Evolutionary conservation across 805 yeast genomes (phyloP).

Genomic region (Hanseniaspora pseudoguilliermondii): DNA sequence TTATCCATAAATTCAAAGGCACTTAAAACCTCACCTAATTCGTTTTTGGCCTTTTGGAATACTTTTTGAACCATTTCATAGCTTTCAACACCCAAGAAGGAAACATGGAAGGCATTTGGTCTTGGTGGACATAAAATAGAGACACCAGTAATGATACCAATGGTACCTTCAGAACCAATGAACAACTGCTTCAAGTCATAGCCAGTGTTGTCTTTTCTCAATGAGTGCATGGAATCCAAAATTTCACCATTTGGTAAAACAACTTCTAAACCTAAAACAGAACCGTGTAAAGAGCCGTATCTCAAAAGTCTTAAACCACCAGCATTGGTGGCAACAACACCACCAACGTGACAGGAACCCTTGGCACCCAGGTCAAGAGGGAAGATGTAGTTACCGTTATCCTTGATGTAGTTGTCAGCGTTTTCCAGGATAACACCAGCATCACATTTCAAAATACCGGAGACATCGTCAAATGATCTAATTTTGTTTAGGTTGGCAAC

Average conservation of each 20-base stretch:
- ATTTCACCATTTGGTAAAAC: slow-evolving; percentile 86
- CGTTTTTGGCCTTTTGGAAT: slow-evolving; percentile 63
- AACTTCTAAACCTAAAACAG: slow-evolving; percentile 80
- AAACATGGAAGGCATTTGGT: slow-evolving; percentile 76
- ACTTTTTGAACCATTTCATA: slow-evolving; percentile 77
- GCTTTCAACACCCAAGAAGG: slow-evolving; percentile 68
- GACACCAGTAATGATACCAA: slow-evolving; percentile 82
- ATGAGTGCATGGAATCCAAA: slow-evolving; percentile 63
- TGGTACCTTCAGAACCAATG: slow-evolving; percentile 88
- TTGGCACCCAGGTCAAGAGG: slow-evolving; percentile 93
- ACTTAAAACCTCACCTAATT: slow-evolving; percentile 71
- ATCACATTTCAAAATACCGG: slow-evolving; percentile 79
- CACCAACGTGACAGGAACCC: slow-evolving; percentile 94
- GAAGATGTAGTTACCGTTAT: slow-evolving; percentile 66
- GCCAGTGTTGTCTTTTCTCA: slow-evolving; percentile 92
- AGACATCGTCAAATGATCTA: slow-evolving; percentile 65
- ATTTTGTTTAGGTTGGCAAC: slow-evolving; percentile 60
- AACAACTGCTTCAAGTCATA: slow-evolving; percentile 84
- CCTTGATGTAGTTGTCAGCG: slow-evolving; percentile 68
- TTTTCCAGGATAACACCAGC: slow-evolving; percentile 81
- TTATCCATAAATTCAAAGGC: slow-evolving; percentile 92
- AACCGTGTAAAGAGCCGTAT: slow-evolving; percentile 86
- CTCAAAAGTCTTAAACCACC: slow-evolving; percentile 83
- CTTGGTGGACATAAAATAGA: slow-evolving; percentile 82
- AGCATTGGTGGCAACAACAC: slow-evolving; percentile 89